phyloP scores from a whole-genome alignment of 192 early-diverging fungal species.

The Mycoemilia scoparia region DNA sequence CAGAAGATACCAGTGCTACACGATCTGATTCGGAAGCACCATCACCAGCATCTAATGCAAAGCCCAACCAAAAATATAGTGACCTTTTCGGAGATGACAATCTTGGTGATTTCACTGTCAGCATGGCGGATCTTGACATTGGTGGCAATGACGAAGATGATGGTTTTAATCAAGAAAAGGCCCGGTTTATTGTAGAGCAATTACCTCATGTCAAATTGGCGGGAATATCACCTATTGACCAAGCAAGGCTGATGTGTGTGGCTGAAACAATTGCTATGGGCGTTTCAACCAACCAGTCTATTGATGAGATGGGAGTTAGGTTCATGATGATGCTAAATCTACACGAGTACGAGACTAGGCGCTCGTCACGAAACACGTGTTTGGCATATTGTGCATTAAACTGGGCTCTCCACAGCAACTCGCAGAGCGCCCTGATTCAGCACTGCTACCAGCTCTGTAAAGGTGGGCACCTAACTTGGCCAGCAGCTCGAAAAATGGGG shows the following conservation, averaged over 20 bases:
- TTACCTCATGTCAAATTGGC: conserved; percentile 21
- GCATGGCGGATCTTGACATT: background rate
- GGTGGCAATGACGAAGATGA: conserved; percentile 10
- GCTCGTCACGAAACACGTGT: conserved; percentile 20
- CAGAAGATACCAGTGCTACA: too few species aligned
- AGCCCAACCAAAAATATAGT: conserved; percentile 3
- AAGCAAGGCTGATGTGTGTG: conserved; percentile 53
- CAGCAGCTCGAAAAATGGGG: conserved; percentile 61
- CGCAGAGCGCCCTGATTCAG: conserved; percentile 42
- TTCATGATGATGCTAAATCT: conserved; percentile 68
- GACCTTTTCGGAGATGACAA: conserved; percentile 6
- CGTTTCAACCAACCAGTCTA: conserved; percentile 45
- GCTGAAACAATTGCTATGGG: conserved; percentile 40
- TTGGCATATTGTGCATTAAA: conserved; percentile 45
- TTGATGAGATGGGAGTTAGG: conserved; percentile 75
- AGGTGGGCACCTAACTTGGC: conserved; percentile 44
- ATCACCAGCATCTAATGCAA: too few species aligned
- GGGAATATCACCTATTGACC: conserved; percentile 46
- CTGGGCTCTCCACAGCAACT: conserved; percentile 82
- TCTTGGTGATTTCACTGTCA: background rate
- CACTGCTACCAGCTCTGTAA: conserved; percentile 5
- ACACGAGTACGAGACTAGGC: conserved; percentile 32
- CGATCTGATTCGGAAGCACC: too few species aligned
- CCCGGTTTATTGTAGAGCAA: conserved; percentile 16
- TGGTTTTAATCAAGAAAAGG: conserved; percentile 21